These are phyloP conservation scores for Aspergillus affinis DNA, from an alignment of 495 filamentous ascomycete species.

Conservation along the genomic window DNA sequence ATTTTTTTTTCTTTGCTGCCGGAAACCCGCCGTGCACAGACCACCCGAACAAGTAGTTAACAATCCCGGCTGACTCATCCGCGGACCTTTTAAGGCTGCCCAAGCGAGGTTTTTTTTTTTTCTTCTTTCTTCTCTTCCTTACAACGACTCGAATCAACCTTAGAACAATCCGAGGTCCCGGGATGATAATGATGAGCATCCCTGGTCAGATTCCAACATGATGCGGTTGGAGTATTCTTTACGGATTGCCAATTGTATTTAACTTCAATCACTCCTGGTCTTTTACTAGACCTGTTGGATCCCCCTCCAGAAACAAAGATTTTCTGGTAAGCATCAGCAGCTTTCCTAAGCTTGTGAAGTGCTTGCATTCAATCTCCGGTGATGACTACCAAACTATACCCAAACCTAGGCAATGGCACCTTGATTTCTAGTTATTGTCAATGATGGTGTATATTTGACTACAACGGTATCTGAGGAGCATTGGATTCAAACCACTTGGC, in stretches of 20 bases:
- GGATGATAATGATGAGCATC: conserved; percentile 21
- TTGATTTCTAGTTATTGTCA: conserved; percentile 75
- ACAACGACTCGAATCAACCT: conserved; percentile 8
- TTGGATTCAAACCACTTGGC: conserved; percentile 10
- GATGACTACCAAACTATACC: conserved; percentile 46
- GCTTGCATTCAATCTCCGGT: conserved; percentile 25
- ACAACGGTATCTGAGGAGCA: conserved; percentile 98
- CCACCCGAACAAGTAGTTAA: conserved; percentile 17
- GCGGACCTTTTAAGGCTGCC: conserved; percentile 28
- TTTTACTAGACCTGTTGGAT: conserved; percentile 11
- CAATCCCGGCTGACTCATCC: conserved; percentile 40
- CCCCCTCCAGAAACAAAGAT: conserved; percentile 16
- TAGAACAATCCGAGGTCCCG: conserved; percentile 8
- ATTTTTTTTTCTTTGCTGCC: conserved; percentile 31
- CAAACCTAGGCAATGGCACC: conserved; percentile 55
- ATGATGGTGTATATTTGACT: conserved; percentile 78
- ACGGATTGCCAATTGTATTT: conserved; percentile 15
- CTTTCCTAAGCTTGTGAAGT: conserved; percentile 13
- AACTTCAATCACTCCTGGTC: conserved; percentile 5
- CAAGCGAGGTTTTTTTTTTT: conserved; percentile 21
- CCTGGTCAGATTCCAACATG: conserved; percentile 11
- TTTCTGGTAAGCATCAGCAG: conserved; percentile 30
- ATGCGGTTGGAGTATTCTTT: conserved; percentile 11
- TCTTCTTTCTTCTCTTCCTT: conserved; percentile 19
- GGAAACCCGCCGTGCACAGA: conserved; percentile 13